Evolutionary conservation across 139 green algal species (phyloP), one percentile per base, ranked within the genome.

Genomic region (Picochlorum sp.): DNA sequence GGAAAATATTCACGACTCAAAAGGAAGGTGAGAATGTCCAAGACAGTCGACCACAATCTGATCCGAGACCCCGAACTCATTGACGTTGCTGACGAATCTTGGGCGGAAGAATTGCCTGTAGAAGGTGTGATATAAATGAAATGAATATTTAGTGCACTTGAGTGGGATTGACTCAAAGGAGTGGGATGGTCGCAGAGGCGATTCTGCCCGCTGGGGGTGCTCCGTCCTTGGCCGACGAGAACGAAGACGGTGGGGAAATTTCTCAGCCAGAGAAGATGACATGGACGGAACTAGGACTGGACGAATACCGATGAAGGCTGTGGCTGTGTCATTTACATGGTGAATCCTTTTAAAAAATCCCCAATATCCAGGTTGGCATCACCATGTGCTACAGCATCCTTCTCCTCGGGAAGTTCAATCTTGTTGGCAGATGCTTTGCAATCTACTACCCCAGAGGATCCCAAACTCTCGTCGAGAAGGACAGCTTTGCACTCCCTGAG

Each of bases 341-440:
- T 6, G 28, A 41, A 41, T 41, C 34, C 34, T 41, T 41, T 41
- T 41, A 41, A 41, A 41, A 41, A 41, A 18, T 68, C 80, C 51
- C 62, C 34, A 41, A 94, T 66, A 21, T 64, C 69, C 7, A 95
- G 77, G 72, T 90, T 90, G 21, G 80, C 81, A 64, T 92, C 87
- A 0, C 82, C 88, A 24, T 79, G 69, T 10, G 66, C 69, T 24
- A 76, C 77, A 24, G 49, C 30, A 5, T 45, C 61, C 62, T 69
- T 67, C 3, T 75, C 65, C 15, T 66, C 68, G 18, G 75, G 76
- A 59, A 72, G 41, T 10, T 23, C 28, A 20, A 78, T 50, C 28
- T 66, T 49, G 16, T 69, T 61, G 4, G n/a, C 14, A 54, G 34
- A 70, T 18, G 58, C 60, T 64, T 79, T 73, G 58, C 65, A 68